Base-by-base conservation (phyloP, 2,329 filamentous ascomycete genomes). In the Rosellinia necatrix region DNA sequence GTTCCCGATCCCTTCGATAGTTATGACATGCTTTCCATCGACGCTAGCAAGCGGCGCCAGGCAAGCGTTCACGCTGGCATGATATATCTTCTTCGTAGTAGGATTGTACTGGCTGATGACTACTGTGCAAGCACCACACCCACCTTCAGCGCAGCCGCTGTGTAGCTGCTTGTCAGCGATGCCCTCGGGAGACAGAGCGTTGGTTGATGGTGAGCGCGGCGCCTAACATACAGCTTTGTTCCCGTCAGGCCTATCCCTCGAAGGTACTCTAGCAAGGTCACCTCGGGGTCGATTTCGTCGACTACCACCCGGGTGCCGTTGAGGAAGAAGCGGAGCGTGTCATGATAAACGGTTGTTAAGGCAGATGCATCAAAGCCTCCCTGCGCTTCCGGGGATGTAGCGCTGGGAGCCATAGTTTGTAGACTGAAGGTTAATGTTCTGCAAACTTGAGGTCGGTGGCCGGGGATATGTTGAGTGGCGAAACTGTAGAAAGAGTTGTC, bases 1-100 rank as follows among this genome's bases (percentile, higher is more conserved):
- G 71, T 89, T 90, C 9, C 94, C 94, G 67, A 99, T 97, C 6
- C 94, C 94, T 75, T 99, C 94, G 35, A 99, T 88, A 3, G 94
- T 99, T 70, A 99, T 92, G 68, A 97, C 91, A 81, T 99, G 94
- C 72, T 99, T 99, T 40, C 94, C 94, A 72, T 97, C 94, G 38
- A 97, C 84, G 67, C 92, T 96, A 64, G 92, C 90, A 42, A 99
- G 81, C 6, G 94, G 94, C 9, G 94, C 93, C 49, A 99, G 80
- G 71, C 94, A 99, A 37, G 94, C 94, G 71, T 99, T 99, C 57
- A 97, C 91, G 50, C 91, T 96, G 54, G 94, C 94, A 78, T 99
- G 93, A 70, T 97, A 97, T 65, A 97, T 90, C 71, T 90, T 84
- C 68, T 90, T 90, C 5, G 92, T 97, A 3, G 91, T 96, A 1